These are phyloP conservation scores for Ceriops zippeliana DNA, from an alignment of 345 rosid species.

Conservation along the genomic window DNA sequence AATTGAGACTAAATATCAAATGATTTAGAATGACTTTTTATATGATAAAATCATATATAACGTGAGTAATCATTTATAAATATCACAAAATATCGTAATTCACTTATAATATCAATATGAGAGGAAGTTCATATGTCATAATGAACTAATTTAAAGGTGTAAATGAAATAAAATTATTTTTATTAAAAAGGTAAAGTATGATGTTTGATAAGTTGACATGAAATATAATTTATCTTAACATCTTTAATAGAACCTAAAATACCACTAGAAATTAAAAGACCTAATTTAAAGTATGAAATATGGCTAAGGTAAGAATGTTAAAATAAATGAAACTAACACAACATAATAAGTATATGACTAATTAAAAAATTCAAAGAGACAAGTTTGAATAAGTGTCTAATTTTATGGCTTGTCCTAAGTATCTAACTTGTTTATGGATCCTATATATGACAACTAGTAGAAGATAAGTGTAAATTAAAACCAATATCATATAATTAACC, in stretches of 20 bases:
- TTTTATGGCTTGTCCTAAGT: neutral
- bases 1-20: neutral
- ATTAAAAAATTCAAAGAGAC: neutral
- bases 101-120: too few species aligned
- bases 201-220: neutral
- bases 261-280: neutral
- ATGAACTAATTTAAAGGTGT: neutral
- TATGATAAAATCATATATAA: neutral
- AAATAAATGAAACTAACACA: neutral
- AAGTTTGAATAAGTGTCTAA: neutral
- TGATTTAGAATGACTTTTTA: neutral
- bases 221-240: neutral
- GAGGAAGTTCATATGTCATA: neutral
- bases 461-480: neutral
- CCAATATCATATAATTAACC: neutral
- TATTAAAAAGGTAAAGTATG: neutral
- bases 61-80: neutral
- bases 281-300: neutral
- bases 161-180: neutral
- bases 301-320: neutral
- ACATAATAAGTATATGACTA: fast-evolving
- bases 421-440: neutral
- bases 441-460: too few species aligned
- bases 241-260: neutral
- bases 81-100: neutral